Conservation (phyloP, 768 basidiomycete species). For the Mycena albidolilacea region DNA sequence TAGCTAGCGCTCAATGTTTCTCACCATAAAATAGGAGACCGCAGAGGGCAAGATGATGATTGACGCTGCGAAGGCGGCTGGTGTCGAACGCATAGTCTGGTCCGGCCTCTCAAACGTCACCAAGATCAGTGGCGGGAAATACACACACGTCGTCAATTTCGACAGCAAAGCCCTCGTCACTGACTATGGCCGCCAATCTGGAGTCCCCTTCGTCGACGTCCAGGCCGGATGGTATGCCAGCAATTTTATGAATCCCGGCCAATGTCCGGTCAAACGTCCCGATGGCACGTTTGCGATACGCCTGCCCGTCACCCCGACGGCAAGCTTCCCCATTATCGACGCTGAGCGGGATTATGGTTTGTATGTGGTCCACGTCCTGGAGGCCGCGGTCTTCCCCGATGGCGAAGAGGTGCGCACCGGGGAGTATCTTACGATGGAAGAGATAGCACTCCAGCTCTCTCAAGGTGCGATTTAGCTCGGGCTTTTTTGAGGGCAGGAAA, state of each 20-base stretch:
- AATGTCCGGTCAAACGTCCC: neutral
- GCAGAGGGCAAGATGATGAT: conserved; percentile 10
- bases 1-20: neutral
- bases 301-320: neutral
- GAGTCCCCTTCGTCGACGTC: neutral
- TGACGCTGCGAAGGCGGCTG: conserved; percentile 3
- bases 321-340: neutral
- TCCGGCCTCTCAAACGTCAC: neutral
- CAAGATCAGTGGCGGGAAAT: neutral
- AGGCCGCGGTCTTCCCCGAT: neutral
- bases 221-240: neutral
- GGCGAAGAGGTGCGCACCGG: neutral
- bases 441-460: neutral
- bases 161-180: neutral
- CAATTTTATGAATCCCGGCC: neutral
- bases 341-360: neutral
- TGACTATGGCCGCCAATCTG: neutral
- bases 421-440: neutral
- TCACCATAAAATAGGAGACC: neutral
- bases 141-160: neutral
- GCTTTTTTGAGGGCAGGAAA: neutral
- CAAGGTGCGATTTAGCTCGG: neutral
- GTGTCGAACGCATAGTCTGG: neutral
- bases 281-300: neutral
- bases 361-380: neutral